Evolutionary conservation across 2,329 filamentous ascomycete species (phyloP).

Genomic region (Colletotrichum lini): DNA sequence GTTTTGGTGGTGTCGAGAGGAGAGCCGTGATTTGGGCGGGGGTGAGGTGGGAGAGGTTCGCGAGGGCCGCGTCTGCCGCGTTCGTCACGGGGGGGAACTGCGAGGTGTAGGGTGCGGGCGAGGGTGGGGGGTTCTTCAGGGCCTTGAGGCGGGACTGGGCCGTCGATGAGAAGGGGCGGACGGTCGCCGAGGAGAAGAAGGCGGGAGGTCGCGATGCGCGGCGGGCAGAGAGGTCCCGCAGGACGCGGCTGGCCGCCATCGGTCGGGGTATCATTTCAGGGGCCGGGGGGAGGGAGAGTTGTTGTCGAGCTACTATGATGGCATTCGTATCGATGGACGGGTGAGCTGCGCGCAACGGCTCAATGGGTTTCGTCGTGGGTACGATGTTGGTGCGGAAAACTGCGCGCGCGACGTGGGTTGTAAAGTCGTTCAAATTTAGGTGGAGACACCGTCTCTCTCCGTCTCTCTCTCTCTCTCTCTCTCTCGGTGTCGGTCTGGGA

Average conservation of each 20-base stretch:
- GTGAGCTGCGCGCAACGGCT: neutral
- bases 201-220: slow-evolving; percentile 16
- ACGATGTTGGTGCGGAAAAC: neutral
- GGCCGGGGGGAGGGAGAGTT: neutral
- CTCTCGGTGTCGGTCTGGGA: neutral
- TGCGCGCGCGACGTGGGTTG: slow-evolving; percentile 5
- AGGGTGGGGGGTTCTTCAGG: neutral
- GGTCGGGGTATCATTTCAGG: slow-evolving; percentile 31
- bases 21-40: slow-evolving; percentile 42
- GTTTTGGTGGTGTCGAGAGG: slow-evolving; percentile 31
- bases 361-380: neutral
- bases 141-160: slow-evolving; percentile 16
- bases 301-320: neutral
- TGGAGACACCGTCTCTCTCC: slow-evolving; percentile 12
- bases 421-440: slow-evolving; percentile 18
- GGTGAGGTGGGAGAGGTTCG: slow-evolving; percentile 42
- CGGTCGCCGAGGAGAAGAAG: neutral
- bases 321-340: neutral
- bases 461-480: no score
- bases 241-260: slow-evolving; percentile 26
- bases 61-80: slow-evolving; percentile 26
- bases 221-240: slow-evolving; percentile 33
- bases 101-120: neutral
- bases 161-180: slow-evolving; percentile 33
- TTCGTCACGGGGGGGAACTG: slow-evolving; percentile 13